These are phyloP conservation scores for Saccharomyces hybrid DNA, from an alignment of 1,139 yeast species.

Conservation along the genomic window DNA sequence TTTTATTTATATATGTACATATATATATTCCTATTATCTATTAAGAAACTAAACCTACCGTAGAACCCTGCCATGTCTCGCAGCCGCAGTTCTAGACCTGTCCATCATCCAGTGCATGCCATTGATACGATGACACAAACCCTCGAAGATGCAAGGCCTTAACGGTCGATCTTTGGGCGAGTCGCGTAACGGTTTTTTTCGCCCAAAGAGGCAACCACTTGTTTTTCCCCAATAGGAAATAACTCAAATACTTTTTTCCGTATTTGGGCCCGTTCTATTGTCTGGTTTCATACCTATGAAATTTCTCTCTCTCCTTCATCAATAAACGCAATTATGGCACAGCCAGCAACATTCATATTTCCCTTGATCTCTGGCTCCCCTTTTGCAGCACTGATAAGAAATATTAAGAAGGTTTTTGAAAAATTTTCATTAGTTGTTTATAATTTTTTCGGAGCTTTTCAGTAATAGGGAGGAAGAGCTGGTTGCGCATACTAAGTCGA, in stretches of 20 bases:
- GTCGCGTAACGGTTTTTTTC: not conserved
- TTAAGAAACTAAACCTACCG: not conserved
- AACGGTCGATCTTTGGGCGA: not conserved
- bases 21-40: not conserved
- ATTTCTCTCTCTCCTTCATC: not conserved
- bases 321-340: not conserved
- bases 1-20: constrained; percentile 1
- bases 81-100: not conserved
- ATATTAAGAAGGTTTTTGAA: not conserved
- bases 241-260: not conserved
- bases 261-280: not conserved
- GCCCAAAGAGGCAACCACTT: not conserved
- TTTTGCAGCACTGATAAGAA: not conserved
- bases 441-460: not conserved
- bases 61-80: not conserved
- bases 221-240: not conserved
- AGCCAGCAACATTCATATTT: not conserved
- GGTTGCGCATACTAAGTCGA: not conserved
- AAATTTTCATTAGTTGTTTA: not conserved
- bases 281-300: not conserved
- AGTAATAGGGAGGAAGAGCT: not conserved
- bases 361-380: not conserved
- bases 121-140: not conserved
- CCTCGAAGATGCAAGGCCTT: not conserved
- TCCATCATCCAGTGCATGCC: not conserved